Conservation (phyloP, 768 basidiomycete species). For the Tulasnella sp. region DNA sequence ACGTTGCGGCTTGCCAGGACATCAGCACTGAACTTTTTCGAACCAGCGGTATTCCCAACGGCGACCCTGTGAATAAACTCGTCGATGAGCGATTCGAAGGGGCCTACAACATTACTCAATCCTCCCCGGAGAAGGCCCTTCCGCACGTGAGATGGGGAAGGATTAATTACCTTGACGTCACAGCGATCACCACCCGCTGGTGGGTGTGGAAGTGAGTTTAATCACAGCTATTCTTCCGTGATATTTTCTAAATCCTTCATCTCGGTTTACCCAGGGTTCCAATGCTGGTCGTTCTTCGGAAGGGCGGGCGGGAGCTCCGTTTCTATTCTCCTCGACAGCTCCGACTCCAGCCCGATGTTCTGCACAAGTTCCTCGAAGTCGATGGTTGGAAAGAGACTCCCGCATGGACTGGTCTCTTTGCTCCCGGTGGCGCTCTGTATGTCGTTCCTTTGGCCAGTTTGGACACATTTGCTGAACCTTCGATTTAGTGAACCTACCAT, state of each 20-base stretch:
- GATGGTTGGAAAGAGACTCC: conserved; percentile 61
- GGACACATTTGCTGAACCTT: conserved; percentile 2
- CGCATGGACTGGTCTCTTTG: conserved; percentile 65
- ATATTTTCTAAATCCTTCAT: conserved; percentile 23
- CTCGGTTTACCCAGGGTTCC: conserved; percentile 58
- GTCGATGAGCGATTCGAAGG: conserved; percentile 72
- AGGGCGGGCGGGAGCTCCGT: conserved; percentile 73
- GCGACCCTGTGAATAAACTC: conserved; percentile 55
- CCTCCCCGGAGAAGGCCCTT: conserved; percentile 53
- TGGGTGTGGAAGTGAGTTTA: conserved; percentile 67
- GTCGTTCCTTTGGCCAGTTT: conserved; percentile 30
- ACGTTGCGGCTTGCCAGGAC: neutral
- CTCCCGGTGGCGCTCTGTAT: conserved; percentile 74
- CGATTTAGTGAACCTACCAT: conserved; percentile 60
- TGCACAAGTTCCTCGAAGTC: conserved; percentile 63
- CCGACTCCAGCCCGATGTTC: conserved; percentile 53
- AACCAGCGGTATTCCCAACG: conserved; percentile 22
- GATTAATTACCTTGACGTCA: conserved; percentile 84
- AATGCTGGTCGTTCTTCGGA: conserved; percentile 61
- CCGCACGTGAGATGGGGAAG: conserved; percentile 76
- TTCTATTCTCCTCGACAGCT: conserved; percentile 69
- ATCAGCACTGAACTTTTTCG: neutral
- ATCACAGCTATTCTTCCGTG: conserved; percentile 31
- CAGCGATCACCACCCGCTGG: conserved; percentile 81
- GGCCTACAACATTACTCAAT: conserved; percentile 58